phyloP scores from a whole-genome alignment of 805 yeast genomes.

The Nakazawaea ambrosiae region DNA sequence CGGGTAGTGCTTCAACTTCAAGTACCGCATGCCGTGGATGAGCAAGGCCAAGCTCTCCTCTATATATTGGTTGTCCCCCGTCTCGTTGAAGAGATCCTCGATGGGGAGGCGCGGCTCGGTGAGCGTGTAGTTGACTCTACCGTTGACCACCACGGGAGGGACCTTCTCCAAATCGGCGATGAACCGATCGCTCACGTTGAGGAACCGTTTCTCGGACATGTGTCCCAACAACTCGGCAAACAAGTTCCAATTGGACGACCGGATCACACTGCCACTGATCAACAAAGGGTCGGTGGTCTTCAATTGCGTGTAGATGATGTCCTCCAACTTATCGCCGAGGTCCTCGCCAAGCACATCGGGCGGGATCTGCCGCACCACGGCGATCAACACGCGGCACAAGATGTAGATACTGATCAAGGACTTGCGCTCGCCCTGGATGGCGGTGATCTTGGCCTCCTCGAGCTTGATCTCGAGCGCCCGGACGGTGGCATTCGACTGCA shows the following conservation, averaged over 20 bases:
- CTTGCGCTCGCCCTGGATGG: constrained; percentile 80
- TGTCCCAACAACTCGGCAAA: constrained; percentile 85
- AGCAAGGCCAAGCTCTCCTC: constrained; percentile 62
- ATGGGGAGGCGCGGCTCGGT: neutral
- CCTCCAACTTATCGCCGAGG: constrained; percentile 78
- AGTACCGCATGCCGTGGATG: constrained; percentile 87
- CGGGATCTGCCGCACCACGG: constrained; percentile 84
- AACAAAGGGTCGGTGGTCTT: constrained; percentile 77
- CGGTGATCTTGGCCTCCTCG: constrained; percentile 49
- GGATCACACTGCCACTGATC: constrained; percentile 59
- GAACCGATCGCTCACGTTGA: constrained; percentile 88
- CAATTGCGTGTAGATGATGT: constrained; percentile 85
- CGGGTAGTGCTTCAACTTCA: constrained; percentile 76
- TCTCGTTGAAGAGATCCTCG: constrained; percentile 16
- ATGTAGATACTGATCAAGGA: constrained; percentile 83
- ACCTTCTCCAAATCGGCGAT: constrained; percentile 86
- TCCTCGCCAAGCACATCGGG: constrained; percentile 69
- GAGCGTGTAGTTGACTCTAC: neutral
- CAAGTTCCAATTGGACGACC: constrained; percentile 90
- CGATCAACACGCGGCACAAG: constrained; percentile 85
- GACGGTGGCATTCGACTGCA: neutral
- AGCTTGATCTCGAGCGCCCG: constrained; percentile 19
- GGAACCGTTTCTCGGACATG: constrained; percentile 79
- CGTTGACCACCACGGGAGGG: constrained; percentile 42
- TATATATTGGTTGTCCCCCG: constrained; percentile 25